phyloP scores from a whole-genome alignment of 805 yeast genomes.

The Peterozyma toletana region DNA sequence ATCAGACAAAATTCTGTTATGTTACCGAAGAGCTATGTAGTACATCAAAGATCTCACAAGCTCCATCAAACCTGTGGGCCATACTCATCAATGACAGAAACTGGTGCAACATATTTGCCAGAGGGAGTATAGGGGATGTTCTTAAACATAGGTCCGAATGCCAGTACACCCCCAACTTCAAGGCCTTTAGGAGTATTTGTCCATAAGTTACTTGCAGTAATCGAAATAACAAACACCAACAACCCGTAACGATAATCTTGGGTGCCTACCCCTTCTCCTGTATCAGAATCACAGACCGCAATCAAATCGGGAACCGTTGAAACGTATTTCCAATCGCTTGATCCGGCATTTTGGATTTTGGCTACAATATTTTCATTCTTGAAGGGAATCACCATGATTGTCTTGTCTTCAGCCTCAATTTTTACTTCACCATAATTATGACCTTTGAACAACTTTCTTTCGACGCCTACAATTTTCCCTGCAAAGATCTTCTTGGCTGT shows the following conservation, averaged over 20 bases:
- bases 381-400: conserved; percentile 29
- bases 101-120: conserved; percentile 26
- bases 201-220: conserved; percentile 31
- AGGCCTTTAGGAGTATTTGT: conserved; percentile 27
- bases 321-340: conserved; percentile 20
- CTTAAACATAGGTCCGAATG: conserved; percentile 22
- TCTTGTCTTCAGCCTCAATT: conserved; percentile 12
- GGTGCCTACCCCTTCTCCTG: conserved; percentile 40
- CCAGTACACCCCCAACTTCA: conserved; percentile 33
- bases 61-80: neutral
- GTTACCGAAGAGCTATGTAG: no score
- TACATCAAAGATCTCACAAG: no score
- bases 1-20: no score
- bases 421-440: conserved; percentile 36
- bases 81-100: conserved; percentile 32
- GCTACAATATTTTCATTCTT: conserved; percentile 39
- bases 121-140: conserved; percentile 29
- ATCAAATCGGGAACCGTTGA: conserved; percentile 39
- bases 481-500: conserved; percentile 25
- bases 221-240: conserved; percentile 32
- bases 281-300: conserved; percentile 30
- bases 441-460: conserved; percentile 31
- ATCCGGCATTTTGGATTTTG: conserved; percentile 13
- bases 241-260: conserved; percentile 39
- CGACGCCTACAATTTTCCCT: conserved; percentile 38